Conservation (phyloP, 2,329 filamentous ascomycete genomes). For the Alternaria metachromatica region DNA sequence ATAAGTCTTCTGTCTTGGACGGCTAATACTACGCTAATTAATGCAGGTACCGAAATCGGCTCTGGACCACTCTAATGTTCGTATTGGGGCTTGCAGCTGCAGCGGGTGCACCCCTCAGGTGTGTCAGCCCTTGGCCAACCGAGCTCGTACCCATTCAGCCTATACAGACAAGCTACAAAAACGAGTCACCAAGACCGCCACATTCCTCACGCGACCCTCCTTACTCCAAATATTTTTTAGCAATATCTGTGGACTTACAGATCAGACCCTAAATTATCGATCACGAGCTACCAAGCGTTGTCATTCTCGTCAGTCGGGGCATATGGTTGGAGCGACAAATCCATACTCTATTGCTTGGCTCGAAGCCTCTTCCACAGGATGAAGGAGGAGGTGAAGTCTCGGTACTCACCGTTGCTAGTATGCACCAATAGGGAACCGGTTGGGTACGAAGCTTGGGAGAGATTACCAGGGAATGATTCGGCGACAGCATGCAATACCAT, state of each 20-base stretch:
- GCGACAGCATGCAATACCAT: neutral
- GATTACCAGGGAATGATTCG: neutral
- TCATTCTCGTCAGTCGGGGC: too few relatives aligned
- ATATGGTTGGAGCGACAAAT: neutral
- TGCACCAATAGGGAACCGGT: neutral
- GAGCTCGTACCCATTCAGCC: constrained; percentile 18
- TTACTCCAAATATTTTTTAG: neutral
- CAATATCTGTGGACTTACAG: neutral
- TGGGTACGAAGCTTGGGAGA: neutral
- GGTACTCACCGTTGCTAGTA: neutral
- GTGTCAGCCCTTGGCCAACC: constrained; percentile 14
- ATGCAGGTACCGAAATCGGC: neutral
- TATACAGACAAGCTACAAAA: constrained; percentile 6
- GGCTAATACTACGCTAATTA: constrained; percentile 35
- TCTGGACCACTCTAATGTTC: neutral
- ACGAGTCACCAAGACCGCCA: constrained; percentile 2
- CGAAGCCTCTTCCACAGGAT: neutral
- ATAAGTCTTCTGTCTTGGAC: constrained; percentile 46
- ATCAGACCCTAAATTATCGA: neutral
- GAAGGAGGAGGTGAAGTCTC: neutral
- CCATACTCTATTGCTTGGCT: neutral
- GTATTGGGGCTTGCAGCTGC: constrained; percentile 10
- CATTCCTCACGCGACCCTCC: neutral
- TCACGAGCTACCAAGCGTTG: neutral
- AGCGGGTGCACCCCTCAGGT: neutral